Evolutionary conservation across 768 basidiomycete genomes (phyloP), one percentile per base, ranked within the genome.

Genomic region (Kwoniella dejecticola): DNA sequence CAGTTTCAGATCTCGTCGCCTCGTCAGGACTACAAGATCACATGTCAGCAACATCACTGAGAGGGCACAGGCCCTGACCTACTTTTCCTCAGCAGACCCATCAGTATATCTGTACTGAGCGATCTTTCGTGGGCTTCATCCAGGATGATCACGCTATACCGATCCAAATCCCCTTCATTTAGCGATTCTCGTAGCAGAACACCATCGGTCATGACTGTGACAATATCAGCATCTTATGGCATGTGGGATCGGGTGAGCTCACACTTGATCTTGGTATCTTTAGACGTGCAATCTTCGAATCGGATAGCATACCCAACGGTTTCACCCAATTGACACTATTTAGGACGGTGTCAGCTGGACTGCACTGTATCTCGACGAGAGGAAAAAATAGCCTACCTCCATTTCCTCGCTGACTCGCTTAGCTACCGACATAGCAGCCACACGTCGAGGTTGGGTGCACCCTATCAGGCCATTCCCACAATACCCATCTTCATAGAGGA

Each of bases 391-490:
- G 64, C 85, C 56, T 46, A 90, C 90, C 85, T 96, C 91, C 89
- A 99, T 98, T 81, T 99, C 96, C 76, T 99, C 96, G 73, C 91
- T 93, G 60, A 99, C 96, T 79, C 96, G 93, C 81, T 99, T 98
- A n/a, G 96, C 96, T 6, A 98, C 96, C 10, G 91, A 94, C 96
- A 99, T 98, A 15, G 96, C 96, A 45, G 96, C 96, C 27, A 99
- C 96, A 81, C 96, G 93, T 69, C 96, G 86, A 49, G 96, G 96
- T 76, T 99, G 96, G 0, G 96, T 99, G 75, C 96, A 99, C 11
- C 95, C 95, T 50, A 99, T 87, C 42, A 98, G 83, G 17, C 95
- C 95, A 80, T 87, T 84, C 3, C 84, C 77, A 67, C 93, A 90
- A 78, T 95, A 99, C 0, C 96, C 96, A 64, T 99, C 96, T 77